Evolutionary conservation across 257 asterid species (phyloP).

Genomic region (Euphrasia confusa): DNA sequence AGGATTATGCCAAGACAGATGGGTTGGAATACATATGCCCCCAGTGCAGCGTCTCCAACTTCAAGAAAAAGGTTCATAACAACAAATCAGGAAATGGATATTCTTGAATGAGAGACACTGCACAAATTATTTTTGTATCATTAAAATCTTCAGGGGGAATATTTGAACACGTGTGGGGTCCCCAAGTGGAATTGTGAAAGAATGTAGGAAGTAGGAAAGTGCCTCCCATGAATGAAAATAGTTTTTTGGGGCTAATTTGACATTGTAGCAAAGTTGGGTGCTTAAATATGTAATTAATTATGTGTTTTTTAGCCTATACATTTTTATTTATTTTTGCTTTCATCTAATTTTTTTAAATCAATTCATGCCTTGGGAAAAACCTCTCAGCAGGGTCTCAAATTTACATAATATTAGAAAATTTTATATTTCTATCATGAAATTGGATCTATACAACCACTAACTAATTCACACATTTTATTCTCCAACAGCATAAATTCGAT

Average conservation of each 20-base stretch:
- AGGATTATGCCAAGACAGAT: conserved; percentile 99
- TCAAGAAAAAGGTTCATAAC: conserved; percentile 68
- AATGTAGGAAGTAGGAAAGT: conserved; percentile 27
- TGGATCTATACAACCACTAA: too few relatives aligned
- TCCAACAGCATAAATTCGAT: too few relatives aligned
- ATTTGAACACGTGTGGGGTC: conserved; percentile 22
- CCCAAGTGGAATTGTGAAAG: conserved; percentile 19
- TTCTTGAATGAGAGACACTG: conserved; percentile 34
- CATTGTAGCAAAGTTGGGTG: conserved; percentile 27
- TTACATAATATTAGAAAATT: too few relatives aligned
- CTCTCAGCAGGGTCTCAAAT: too few relatives aligned
- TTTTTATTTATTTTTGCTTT: neutral
- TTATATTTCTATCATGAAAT: too few relatives aligned
- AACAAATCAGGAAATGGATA: conserved; percentile 66
- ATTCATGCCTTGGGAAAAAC: too few relatives aligned
- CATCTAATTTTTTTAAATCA: neutral
- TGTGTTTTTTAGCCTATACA: conserved; percentile 21
- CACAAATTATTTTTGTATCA: conserved; percentile 19
- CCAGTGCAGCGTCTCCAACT: conserved; percentile 81
- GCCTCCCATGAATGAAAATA: conserved; percentile 18
- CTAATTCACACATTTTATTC: too few relatives aligned
- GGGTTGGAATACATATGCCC: conserved; percentile 99
- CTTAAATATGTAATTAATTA: conserved; percentile 37
- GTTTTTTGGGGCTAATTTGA: conserved; percentile 27
- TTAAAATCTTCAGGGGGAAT: neutral